Evolutionary conservation across 176 grass and related monocot genomes (phyloP).

Genomic region (Alloteropsis semialata): DNA sequence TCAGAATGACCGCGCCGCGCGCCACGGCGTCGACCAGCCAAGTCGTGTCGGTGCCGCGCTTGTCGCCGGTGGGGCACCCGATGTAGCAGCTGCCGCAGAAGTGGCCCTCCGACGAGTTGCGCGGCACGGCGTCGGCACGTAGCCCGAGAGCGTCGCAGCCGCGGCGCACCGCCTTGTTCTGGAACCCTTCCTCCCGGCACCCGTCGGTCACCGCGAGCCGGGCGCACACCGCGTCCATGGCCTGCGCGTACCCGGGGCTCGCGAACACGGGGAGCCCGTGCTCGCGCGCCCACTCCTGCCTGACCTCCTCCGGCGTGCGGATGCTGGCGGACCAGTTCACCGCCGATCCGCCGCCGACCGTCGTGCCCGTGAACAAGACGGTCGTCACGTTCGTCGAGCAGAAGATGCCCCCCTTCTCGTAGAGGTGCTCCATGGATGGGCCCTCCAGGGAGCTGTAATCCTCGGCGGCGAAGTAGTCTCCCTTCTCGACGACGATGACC

Average conservation of each 20-base stretch:
- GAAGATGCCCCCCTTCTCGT: slow-evolving; percentile 59
- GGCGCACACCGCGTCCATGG: slow-evolving; percentile 71
- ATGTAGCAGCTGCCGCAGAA: slow-evolving; percentile 72
- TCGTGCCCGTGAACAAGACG: slow-evolving; percentile 62
- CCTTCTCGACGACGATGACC: slow-evolving; percentile 90
- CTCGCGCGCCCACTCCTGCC: slow-evolving; percentile 65
- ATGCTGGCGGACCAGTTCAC: slow-evolving; percentile 98
- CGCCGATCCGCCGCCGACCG: slow-evolving; percentile 85
- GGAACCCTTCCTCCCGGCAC: slow-evolving; percentile 73
- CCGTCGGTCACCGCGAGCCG: slow-evolving; percentile 54
- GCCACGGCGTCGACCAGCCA: slow-evolving; percentile 85
- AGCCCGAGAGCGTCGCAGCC: slow-evolving; percentile 74
- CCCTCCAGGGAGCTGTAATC: slow-evolving; percentile 84
- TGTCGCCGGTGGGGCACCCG: slow-evolving; percentile 69
- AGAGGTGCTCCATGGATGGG: slow-evolving; percentile 65
- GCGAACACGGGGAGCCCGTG: slow-evolving; percentile 52
- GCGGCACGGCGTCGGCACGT: slow-evolving; percentile 47
- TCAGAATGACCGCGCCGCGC: slow-evolving; percentile 63
- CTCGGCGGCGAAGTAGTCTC: slow-evolving; percentile 61
- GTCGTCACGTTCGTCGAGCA: slow-evolving; percentile 49
- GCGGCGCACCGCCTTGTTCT: slow-evolving; percentile 71
- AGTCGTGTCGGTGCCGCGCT: slow-evolving; percentile 79
- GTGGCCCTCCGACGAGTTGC: slow-evolving; percentile 73
- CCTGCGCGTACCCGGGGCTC: slow-evolving; percentile 34
- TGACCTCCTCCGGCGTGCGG: slow-evolving; percentile 58